These are phyloP conservation scores for Ogataea ganodermae DNA, from an alignment of 805 yeast species.

Conservation along the genomic window DNA sequence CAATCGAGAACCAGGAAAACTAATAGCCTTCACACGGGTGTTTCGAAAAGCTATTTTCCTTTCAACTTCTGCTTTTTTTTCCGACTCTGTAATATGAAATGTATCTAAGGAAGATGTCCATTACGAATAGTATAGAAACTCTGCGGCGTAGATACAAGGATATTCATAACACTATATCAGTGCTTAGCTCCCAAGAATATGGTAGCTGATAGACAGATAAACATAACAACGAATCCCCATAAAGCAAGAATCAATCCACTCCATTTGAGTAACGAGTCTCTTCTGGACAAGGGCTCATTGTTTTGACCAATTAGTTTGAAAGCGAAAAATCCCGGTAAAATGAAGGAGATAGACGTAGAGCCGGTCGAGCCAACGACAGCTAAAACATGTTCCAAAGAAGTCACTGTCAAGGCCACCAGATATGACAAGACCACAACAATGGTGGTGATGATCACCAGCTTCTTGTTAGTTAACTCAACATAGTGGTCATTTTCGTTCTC, in stretches of 20 bases:
- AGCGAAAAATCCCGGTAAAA: constrained; percentile 86
- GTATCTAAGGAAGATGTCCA: constrained; percentile 9
- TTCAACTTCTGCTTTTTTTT: neutral
- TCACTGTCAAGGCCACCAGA: constrained; percentile 61
- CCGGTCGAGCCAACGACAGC: constrained; percentile 94
- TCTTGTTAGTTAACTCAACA: constrained; percentile 27
- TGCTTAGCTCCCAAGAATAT: constrained; percentile 37
- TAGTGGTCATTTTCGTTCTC: constrained; percentile 24
- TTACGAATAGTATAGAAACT: neutral
- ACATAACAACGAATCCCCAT: constrained; percentile 75
- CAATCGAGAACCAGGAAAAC: constrained; percentile 17
- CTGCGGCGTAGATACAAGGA: too few relatives aligned
- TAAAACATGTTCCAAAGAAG: constrained; percentile 76
- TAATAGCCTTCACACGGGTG: neutral
- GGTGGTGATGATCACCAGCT: constrained; percentile 43
- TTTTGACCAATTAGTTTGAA: constrained; percentile 66
- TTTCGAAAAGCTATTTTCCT: neutral
- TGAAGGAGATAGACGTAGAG: constrained; percentile 87
- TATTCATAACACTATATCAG: constrained; percentile 11
- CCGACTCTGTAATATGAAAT: constrained; percentile 13
- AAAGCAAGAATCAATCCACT: constrained; percentile 56
- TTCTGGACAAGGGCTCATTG: constrained; percentile 12
- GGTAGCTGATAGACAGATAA: constrained; percentile 53
- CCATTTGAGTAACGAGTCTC: constrained; percentile 40
- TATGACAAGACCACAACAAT: constrained; percentile 56